These are phyloP conservation scores for Firmiana major DNA, from an alignment of 345 rosid genomes.

Conservation along the genomic window DNA sequence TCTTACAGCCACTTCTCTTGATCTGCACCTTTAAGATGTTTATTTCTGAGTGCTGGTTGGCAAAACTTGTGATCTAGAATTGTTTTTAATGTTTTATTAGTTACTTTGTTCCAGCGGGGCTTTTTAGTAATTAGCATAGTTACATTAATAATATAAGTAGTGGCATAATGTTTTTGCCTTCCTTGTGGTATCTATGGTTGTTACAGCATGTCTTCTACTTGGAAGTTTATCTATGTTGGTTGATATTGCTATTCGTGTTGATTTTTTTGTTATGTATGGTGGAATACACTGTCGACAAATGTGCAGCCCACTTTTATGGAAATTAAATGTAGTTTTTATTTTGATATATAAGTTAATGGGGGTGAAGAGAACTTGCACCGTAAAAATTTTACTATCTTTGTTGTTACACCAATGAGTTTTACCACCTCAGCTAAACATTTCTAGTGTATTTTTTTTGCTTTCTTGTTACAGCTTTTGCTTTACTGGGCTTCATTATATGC, in stretches of 20 bases:
- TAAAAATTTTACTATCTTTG: neutral
- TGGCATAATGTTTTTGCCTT: neutral
- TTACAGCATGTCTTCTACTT: neutral
- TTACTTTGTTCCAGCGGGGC: conserved; percentile 32
- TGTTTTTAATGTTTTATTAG: conserved; percentile 36
- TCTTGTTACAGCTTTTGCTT: neutral
- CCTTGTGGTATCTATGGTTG: neutral
- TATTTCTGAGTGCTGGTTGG: conserved; percentile 51
- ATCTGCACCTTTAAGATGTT: conserved; percentile 52
- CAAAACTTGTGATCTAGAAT: conserved; percentile 43
- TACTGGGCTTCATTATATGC: neutral
- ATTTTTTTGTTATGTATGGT: neutral
- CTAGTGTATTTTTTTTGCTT: neutral
- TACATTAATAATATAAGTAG: conserved; percentile 18
- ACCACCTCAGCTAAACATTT: neutral
- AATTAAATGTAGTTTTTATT: neutral
- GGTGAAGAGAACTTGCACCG: neutral
- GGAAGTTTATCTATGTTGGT: conserved; percentile 15
- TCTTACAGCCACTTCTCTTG: conserved; percentile 53
- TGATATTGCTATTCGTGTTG: neutral
- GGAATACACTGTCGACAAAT: neutral
- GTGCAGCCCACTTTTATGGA: neutral
- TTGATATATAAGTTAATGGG: neutral
- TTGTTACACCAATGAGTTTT: neutral
- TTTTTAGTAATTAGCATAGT: conserved; percentile 26